phyloP scores from a whole-genome alignment of 2,329 filamentous ascomycete genomes.

The Biscogniauxia mediterranea region DNA sequence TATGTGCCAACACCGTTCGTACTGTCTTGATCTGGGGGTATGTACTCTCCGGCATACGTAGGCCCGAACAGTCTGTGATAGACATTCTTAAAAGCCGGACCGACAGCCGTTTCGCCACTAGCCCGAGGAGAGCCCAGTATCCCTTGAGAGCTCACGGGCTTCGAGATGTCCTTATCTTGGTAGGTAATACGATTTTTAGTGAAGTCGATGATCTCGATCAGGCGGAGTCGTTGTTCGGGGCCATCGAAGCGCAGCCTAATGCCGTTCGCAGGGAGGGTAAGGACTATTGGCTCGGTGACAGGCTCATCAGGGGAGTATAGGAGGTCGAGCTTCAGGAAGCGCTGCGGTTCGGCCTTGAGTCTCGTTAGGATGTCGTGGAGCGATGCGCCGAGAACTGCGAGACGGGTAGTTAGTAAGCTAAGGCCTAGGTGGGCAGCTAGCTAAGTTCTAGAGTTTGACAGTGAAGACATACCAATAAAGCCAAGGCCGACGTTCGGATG shows the following conservation, averaged over 20 bases:
- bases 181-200: constrained; percentile 80
- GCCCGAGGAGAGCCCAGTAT: constrained; percentile 27
- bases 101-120: constrained; percentile 39
- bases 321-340: constrained; percentile 80
- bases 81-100: constrained; percentile 82
- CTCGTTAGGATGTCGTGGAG: constrained; percentile 86
- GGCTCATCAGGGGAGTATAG: constrained; percentile 75
- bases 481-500: constrained; percentile 32
- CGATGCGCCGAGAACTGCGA: constrained; percentile 80
- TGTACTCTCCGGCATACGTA: constrained; percentile 90
- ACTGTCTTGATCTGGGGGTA: constrained; percentile 58
- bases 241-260: constrained; percentile 91
- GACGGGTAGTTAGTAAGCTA: constrained; percentile 8
- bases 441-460: background rate
- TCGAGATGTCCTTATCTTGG: constrained; percentile 63
- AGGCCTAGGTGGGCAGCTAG: background rate
- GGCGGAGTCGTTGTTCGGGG: constrained; percentile 81
- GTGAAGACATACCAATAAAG: constrained; percentile 28
- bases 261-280: constrained; percentile 81
- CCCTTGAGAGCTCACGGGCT: constrained; percentile 46
- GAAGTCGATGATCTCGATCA: constrained; percentile 92
- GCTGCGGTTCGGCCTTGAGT: constrained; percentile 81
- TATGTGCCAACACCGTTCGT: constrained; percentile 67
- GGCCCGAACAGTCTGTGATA: constrained; percentile 93
- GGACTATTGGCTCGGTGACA: constrained; percentile 69